These are phyloP conservation scores for Phaffia australis DNA, from an alignment of 768 basidiomycete genomes.

Conservation along the genomic window DNA sequence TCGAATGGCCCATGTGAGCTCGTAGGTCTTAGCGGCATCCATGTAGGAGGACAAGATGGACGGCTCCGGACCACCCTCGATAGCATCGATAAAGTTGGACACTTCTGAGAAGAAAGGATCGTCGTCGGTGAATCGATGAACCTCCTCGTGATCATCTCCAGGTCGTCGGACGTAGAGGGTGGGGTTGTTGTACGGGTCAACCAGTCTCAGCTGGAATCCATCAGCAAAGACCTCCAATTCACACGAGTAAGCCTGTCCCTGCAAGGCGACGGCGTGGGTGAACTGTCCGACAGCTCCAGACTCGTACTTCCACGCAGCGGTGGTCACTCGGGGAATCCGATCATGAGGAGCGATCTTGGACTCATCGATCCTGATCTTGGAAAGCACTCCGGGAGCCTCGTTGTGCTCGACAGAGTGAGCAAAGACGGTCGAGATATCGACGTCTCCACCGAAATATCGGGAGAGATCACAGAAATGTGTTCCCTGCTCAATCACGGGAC, in stretches of 20 bases:
- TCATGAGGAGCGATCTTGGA: conserved; percentile 60
- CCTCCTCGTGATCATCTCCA: conserved; percentile 39
- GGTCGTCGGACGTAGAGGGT: conserved; percentile 62
- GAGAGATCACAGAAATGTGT: conserved; percentile 94
- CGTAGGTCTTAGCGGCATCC: conserved; percentile 46
- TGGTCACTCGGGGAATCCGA: conserved; percentile 84
- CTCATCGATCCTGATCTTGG: conserved; percentile 76
- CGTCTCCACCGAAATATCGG: conserved; percentile 92
- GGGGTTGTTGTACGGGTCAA: conserved; percentile 86
- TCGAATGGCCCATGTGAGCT: conserved; percentile 29
- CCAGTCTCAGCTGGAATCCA: conserved; percentile 54
- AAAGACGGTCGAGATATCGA: conserved; percentile 58
- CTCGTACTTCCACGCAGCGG: conserved; percentile 94
- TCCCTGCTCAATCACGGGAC: conserved; percentile 40
- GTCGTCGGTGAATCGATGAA: conserved; percentile 29
- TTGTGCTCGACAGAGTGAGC: conserved; percentile 85
- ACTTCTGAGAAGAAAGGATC: conserved; percentile 62
- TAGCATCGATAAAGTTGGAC: conserved; percentile 76
- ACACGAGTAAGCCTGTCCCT: conserved; percentile 86
- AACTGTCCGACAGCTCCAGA: conserved; percentile 88
- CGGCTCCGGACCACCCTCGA: conserved; percentile 72
- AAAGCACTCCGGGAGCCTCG: conserved; percentile 74
- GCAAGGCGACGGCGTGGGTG: conserved; percentile 78
- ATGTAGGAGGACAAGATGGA: conserved; percentile 74
- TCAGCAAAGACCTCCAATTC: conserved; percentile 90